Evolutionary conservation across 1,284 basidiomycete genomes (phyloP), one percentile per base, ranked within the genome.

Genomic region (Hemileia vastatrix): DNA sequence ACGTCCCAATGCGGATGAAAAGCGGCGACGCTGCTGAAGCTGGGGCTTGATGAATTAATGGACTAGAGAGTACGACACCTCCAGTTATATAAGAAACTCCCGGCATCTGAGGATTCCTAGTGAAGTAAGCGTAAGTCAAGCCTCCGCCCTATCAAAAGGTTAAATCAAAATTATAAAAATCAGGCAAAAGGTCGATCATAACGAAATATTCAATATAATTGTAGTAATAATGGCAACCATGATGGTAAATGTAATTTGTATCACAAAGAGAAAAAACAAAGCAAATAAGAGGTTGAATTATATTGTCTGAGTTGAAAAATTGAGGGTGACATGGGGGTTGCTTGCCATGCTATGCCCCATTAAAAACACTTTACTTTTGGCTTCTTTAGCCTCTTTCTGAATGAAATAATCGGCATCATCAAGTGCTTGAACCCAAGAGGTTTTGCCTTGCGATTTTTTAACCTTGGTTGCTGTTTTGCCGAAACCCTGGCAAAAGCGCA

Each of bases 291-390:
- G 3, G 40, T 27, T 33, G 13, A 24, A 23, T 15, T 5, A 43
- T 18, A 19, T 27, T 2, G 40, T 27, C 11, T n/a, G 24, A 52
- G 5, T 3, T 13, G 57, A 24, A 27, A n/a, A 53, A 44, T 21
- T 4, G 24, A n/a, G n/a, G n/a, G n/a, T n/a, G n/a, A n/a, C n/a
- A n/a, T n/a, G n/a, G n/a, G n/a, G n/a, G n/a, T 5, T 11, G 15
- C 64, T 51, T 27, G 67, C 75, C 77, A 78, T 79, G 57, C 73
- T 76, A 64, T 79, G 78, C 4, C 78, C 78, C 50, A 74, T 67
- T 32, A 78, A 59, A 65, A 72, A 79, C 32, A 79, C 65, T n/a
- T 69, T 67, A 4, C 70, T 67, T 11, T 11, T 24, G 11, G 60
- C 43, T 27, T 44, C 36, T 2, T 31, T 3, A 3, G 24, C 36